phyloP scores from a whole-genome alignment of 352 stramenopile genomes.

The Saprolegnia diclina region DNA sequence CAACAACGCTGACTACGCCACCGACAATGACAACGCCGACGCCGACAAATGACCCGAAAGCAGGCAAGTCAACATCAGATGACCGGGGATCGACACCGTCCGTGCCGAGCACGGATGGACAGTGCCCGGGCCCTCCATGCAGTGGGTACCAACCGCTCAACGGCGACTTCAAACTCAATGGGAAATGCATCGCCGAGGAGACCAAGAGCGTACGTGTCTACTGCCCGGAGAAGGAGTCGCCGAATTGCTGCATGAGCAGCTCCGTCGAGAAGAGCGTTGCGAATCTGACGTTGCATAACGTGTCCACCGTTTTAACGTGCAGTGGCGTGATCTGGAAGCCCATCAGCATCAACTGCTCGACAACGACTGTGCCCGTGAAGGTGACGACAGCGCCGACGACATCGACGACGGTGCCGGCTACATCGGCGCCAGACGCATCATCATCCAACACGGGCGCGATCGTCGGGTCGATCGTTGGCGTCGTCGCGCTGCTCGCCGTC shows the following conservation, averaged over 20 bases:
- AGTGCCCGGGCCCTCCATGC: too few species aligned
- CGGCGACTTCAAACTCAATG: neutral
- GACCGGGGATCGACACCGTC: too few species aligned
- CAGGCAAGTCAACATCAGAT: too few species aligned
- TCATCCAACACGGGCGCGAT: neutral
- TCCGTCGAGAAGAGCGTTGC: neutral
- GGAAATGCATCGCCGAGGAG: neutral
- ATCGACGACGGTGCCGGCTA: too few species aligned
- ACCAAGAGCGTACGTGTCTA: neutral
- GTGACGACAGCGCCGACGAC: too few species aligned
- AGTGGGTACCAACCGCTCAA: too few species aligned
- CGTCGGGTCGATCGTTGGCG: neutral
- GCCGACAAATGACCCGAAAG: too few species aligned
- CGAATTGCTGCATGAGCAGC: neutral
- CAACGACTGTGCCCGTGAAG: too few species aligned
- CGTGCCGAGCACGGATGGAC: too few species aligned
- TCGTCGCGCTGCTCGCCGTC: neutral
- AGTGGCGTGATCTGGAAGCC: too few species aligned
- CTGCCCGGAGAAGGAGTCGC: neutral
- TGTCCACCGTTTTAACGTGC: too few species aligned
- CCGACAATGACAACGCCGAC: neutral
- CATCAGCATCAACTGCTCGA: too few species aligned
- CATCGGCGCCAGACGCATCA: neutral
- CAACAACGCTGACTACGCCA: neutral
- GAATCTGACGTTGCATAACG: neutral